Base-by-base conservation (phyloP, 768 basidiomycete genomes). In the Artomyces pyxidatus region DNA sequence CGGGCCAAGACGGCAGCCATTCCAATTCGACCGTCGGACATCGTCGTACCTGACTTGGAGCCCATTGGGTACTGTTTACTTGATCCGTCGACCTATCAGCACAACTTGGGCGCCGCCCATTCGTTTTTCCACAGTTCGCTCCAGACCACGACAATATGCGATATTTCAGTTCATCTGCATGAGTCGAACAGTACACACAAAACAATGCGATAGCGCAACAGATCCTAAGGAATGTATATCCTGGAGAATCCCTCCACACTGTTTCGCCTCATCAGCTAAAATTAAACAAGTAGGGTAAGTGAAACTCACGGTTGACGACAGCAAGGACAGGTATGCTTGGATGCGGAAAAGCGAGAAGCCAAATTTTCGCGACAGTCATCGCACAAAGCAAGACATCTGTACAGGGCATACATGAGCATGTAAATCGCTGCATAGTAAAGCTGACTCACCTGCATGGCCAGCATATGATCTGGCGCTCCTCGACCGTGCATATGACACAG, bases 391-490 rank as follows among this genome's bases (percentile, higher is more conserved):
- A 85, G 64, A 56, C 83, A 65, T 37, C 63, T 63, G 41, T 16
- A 9, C 23, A 37, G 49, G 16, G 40, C 29, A 39, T 27, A 42
- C 22, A 17, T 29, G 12, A 8, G 9, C 2, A 9, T 11, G 11
- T 25, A 41, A 40, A 26, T 27, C 17, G 22, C 10, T 12, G 6
- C 19, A 23, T 14, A 11, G 38, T 11, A 30, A 26, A 21, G 8
- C 21, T 12, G 27, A 60, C 75, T 58, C 49, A 85, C 83, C 86
- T 76, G 62, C 86, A 88, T n/a, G 86, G 86, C 86, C 86, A 89
- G 58, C 85, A 88, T 44, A 89, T 85, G 49, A 89, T 75, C 59
- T 84, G 78, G 42, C 86, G 68, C 23, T 73, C 67, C 49, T 82
- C 81, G n/a, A 68, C 68, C 23, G 80, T 85, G 56, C 86, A 89